Conservation (phyloP, 1,139 yeast species). For the Sugiyamaella novakii region DNA sequence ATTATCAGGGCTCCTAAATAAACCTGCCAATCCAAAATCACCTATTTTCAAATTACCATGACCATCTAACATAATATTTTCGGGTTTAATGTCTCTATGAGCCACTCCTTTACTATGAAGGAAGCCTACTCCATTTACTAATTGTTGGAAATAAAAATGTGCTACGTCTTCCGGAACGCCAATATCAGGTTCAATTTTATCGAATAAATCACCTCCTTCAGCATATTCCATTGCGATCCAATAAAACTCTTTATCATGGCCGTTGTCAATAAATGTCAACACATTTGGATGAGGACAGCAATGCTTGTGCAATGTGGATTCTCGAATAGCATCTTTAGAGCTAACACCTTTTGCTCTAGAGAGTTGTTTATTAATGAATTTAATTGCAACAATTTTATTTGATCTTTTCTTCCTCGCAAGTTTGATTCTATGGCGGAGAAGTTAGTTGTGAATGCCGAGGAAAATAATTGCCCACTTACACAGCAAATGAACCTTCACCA, state of each 20-base stretch:
- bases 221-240: conserved; percentile 70
- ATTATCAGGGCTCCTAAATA: conserved; percentile 93
- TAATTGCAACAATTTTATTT: conserved; percentile 54
- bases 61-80: conserved; percentile 72
- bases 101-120: conserved; percentile 64
- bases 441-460: neutral
- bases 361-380: conserved; percentile 54
- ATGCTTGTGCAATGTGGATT: conserved; percentile 55
- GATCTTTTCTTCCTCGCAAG: conserved; percentile 32
- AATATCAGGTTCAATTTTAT: conserved; percentile 71
- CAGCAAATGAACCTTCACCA: conserved; percentile 54
- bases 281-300: conserved; percentile 62
- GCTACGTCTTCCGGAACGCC: conserved; percentile 69
- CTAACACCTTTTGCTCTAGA: conserved; percentile 50
- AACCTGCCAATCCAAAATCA: conserved; percentile 78
- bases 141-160: conserved; percentile 65
- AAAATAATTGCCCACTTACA: conserved; percentile 31
- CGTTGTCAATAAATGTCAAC: conserved; percentile 54
- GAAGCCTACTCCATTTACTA: conserved; percentile 53
- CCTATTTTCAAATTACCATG: conserved; percentile 71
- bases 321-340: conserved; percentile 53
- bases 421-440: conserved; percentile 15
- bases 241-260: conserved; percentile 54
- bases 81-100: conserved; percentile 87
- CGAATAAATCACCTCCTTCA: conserved; percentile 70